Evolutionary conservation across 164 flowering plant genomes (phyloP).

Genomic region (Umbilicus rupestris): DNA sequence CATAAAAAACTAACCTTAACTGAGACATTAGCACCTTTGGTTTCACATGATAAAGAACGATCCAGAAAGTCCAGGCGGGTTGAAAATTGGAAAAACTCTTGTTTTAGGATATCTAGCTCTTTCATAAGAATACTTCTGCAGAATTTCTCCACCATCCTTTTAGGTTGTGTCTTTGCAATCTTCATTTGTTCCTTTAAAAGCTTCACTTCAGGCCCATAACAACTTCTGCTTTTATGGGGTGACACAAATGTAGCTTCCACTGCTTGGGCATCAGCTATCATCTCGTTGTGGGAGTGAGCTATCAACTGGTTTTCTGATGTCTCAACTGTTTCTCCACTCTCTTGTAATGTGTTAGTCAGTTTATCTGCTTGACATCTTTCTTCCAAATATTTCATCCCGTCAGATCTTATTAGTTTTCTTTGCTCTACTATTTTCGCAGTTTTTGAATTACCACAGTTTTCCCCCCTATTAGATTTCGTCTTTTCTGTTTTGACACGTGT

Average conservation of each 20-base stretch:
- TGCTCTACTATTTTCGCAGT: conserved; percentile 28
- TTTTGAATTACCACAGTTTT: conserved; percentile 34
- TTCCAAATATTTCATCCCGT: conserved; percentile 18
- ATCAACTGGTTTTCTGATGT: too few species aligned
- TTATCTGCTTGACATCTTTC: too few species aligned
- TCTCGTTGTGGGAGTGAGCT: conserved; percentile 12
- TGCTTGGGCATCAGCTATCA: neutral
- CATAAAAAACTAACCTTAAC: neutral
- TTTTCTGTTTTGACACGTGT: conserved; percentile 30
- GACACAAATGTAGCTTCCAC: neutral
- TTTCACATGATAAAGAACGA: conserved; percentile 20
- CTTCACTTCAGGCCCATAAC: conserved; percentile 23
- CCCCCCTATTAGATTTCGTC: conserved; percentile 25
- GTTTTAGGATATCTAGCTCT: conserved; percentile 45
- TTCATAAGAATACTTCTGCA: conserved; percentile 33
- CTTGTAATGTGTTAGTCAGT: too few species aligned
- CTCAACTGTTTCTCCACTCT: too few species aligned
- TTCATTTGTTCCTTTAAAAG: conserved; percentile 44
- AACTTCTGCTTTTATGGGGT: neutral
- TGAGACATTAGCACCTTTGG: conserved; percentile 45
- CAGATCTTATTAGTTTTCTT: conserved; percentile 23
- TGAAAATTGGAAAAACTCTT: conserved; percentile 32
- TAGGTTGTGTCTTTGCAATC: conserved; percentile 51
- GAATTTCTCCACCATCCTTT: conserved; percentile 34
- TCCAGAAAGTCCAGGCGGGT: conserved; percentile 36